Evolutionary conservation across 2,329 filamentous ascomycete genomes (phyloP), one percentile per base, ranked within the genome.

Genomic region (Beauveria sp.): DNA sequence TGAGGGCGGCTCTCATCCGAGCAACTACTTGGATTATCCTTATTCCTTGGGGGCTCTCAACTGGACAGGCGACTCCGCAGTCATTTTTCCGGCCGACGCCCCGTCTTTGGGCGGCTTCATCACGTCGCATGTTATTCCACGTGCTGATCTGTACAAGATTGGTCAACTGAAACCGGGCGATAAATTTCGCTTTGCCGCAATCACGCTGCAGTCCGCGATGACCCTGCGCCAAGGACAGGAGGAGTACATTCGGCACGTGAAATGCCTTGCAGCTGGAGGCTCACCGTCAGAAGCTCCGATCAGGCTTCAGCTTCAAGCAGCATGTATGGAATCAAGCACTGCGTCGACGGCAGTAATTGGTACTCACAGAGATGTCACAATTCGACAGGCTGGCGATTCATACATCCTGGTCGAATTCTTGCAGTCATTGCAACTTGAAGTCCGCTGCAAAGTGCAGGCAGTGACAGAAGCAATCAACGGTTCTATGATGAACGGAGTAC

Each of bases 51-150:
- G 83, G 0, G 79, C 79, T 0, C 66, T 87, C 28, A 86, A 86
- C 65, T 88, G 81, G 79, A 85, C 83, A 0, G 84, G 84, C 4
- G 83, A 87, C 62, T 81, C 83, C 42, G 79, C 82, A 2, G 82
- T 81, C n/a, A 80, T 87, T 20, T 85, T 87, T 54, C 78, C 83
- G 0, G 75, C 81, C 5, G 84, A 87, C 67, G 79, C 78, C 56
- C 85, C 84, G 0, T 83, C 86, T 65, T 79, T 87, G 62, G 84
- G 85, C 7, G 84, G 84, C 0, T 86, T 87, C 63, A 76, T 85
- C 0, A 83, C 78, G 38, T 79, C 76, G 14, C 79, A 80, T 2
- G 87, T 83, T 0, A 75, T 85, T 14, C 76, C 84, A 34, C 79
- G 79, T 62, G 83, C 78, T 1, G 83, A 86, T 56, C 77, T 80